These are phyloP conservation scores for Gautieria morchelliformis DNA, from an alignment of 768 basidiomycete species.

Conservation along the genomic window DNA sequence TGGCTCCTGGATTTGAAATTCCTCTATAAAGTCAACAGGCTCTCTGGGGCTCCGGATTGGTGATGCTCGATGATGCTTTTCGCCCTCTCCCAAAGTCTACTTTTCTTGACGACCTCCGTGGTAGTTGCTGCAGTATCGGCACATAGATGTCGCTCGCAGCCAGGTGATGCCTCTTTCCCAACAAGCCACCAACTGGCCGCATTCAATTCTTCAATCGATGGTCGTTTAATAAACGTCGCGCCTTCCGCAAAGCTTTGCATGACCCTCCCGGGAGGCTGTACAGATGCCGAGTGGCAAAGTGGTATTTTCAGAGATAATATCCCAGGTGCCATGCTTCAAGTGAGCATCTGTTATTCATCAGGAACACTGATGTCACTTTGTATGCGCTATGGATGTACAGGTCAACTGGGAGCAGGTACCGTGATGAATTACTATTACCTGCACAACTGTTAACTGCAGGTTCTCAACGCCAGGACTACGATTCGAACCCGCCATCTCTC, in stretches of 20 bases:
- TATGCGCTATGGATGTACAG: not conserved
- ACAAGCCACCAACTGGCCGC: not conserved
- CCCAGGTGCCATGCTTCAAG: constrained; percentile 3
- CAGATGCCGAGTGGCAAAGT: constrained; percentile 1
- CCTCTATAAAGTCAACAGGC: no score
- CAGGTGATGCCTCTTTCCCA: not conserved
- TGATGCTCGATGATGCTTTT: no score
- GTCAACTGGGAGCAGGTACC: not conserved
- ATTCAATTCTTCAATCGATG: constrained; percentile 1
- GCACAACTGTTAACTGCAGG: not conserved
- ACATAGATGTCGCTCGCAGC: not conserved
- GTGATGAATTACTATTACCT: not conserved
- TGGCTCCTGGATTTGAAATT: no score
- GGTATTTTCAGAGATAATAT: not conserved
- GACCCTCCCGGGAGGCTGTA: not conserved
- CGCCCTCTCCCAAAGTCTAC: no score
- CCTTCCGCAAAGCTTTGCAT: not conserved
- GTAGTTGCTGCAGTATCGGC: not conserved
- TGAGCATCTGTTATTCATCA: not conserved
- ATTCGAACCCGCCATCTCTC: not conserved
- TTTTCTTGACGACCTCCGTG: no score
- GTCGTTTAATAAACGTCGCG: not conserved
- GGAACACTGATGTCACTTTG: not conserved
- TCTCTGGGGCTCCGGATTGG: no score
- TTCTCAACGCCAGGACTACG: not conserved